Evolutionary conservation across 1,284 basidiomycete species (phyloP).

Genomic region (Pisolithus thermaeus): DNA sequence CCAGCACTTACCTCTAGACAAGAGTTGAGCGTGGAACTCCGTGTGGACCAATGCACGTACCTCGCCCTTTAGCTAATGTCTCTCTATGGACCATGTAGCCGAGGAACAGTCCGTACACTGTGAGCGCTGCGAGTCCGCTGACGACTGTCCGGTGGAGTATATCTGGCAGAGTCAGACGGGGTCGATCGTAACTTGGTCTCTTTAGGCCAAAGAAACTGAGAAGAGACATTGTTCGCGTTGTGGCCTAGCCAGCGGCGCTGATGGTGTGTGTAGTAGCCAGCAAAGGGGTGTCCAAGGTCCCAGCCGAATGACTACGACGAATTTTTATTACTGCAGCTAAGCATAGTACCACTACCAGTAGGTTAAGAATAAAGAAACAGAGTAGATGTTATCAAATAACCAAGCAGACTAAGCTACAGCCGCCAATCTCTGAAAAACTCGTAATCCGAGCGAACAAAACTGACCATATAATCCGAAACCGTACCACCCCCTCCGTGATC

Average conservation of each 20-base stretch:
- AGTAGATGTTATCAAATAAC: background rate
- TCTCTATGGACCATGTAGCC: constrained; percentile 28
- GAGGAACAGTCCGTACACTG: constrained; percentile 27
- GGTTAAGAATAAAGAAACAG: constrained; percentile 1
- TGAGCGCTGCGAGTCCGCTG: constrained; percentile 23
- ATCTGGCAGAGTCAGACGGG: constrained; percentile 22
- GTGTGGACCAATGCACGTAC: constrained; percentile 10
- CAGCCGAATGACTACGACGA: background rate
- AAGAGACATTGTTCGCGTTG: constrained; percentile 17
- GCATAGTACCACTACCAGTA: background rate
- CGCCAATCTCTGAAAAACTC: constrained; percentile 76
- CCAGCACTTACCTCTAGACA: background rate
- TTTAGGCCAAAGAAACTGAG: constrained; percentile 23
- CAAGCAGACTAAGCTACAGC: constrained; percentile 30
- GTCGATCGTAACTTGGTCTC: constrained; percentile 17
- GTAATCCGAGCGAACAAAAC: constrained; percentile 67
- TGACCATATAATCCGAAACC: constrained; percentile 85
- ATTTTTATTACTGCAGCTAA: background rate
- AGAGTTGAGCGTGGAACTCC: background rate
- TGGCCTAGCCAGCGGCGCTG: too few species aligned
- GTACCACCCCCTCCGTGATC: constrained; percentile 50
- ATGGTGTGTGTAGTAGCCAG: too few species aligned
- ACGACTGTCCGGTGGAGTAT: constrained; percentile 27
- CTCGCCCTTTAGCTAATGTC: constrained; percentile 28
- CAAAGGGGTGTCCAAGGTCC: background rate